Evolutionary conservation across 2,329 filamentous ascomycete genomes (phyloP), one percentile per base, ranked within the genome.

Genomic region (Metarhizium brunneum): DNA sequence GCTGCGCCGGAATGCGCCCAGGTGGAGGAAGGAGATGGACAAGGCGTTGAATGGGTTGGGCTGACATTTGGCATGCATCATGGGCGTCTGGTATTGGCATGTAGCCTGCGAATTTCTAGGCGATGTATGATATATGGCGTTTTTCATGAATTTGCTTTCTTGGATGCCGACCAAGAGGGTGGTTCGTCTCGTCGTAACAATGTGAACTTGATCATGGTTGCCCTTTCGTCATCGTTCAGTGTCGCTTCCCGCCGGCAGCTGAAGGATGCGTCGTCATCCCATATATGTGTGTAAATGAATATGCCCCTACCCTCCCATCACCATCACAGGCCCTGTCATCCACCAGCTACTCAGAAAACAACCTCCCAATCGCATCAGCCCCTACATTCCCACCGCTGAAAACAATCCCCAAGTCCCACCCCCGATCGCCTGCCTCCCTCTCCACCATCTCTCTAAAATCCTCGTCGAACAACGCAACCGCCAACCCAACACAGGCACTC

Each of bases 401-500:
- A 49, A 86, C 77, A 42, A 85, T 59, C 0, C 83, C 83, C 29
- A 86, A 58, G 67, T 86, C 81, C 90, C 91, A 96, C 0, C 89
- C 90, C 13, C 81, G 76, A 53, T 82, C 77, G 0, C 88, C 88
- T 0, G 76, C 87, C 69, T 92, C 87, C 57, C 65, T 69, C 73
- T 90, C 84, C 10, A 92, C 87, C 70, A 86, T 70, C 13, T 65
- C 68, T 56, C 90, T 75, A 59, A 96, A 96, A 4, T 91, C 89
- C 71, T 95, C 89, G 68, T 96, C 87, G 61, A 83, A 96, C 61
- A 97, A 73, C 53, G 85, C 86, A 7, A 89, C 88, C 0, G 92
- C 94, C 57, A 97, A 69, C 1, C 84, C 83, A n/a, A 96, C 92
- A 2, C 86, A 90, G 0, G 88, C 83, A 70, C 87, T 92, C 25